Evolutionary conservation across 352 stramenopile species (phyloP).

Genomic region (Pythium periplocum): DNA sequence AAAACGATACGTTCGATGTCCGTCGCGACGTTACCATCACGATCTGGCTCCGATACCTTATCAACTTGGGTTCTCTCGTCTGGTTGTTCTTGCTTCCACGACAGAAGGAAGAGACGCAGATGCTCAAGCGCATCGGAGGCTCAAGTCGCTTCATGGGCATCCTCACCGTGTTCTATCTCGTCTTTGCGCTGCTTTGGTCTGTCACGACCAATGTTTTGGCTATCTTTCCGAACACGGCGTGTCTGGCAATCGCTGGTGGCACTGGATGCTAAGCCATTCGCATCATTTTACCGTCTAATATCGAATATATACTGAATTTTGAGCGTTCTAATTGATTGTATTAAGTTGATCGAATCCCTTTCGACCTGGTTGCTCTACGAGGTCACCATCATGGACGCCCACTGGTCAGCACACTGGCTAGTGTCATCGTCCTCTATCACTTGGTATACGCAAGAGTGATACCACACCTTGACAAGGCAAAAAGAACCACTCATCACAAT

Average conservation of each 20-base stretch:
- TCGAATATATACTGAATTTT: not conserved
- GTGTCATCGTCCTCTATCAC: not conserved
- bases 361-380: not conserved
- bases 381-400: not conserved
- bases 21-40: constrained; percentile 18
- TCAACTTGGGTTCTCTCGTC: constrained; percentile 14
- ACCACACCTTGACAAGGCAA: too few relatives aligned
- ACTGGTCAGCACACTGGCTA: not conserved
- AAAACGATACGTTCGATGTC: constrained; percentile 11
- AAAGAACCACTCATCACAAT: not conserved
- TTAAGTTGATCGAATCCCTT: not conserved
- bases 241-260: constrained; percentile 6
- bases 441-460: not conserved
- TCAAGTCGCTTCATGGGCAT: constrained; percentile 4
- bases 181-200: constrained; percentile 10
- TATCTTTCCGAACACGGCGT: constrained; percentile 11
- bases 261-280: constrained; percentile 2
- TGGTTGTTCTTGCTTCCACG: constrained; percentile 14
- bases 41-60: constrained; percentile 14
- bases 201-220: constrained; percentile 16
- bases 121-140: constrained; percentile 3
- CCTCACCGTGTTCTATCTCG: constrained; percentile 3
- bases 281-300: not conserved
- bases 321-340: too few relatives aligned
- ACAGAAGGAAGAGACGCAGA: constrained; percentile 20